phyloP scores from a whole-genome alignment of 495 filamentous ascomycete species.

The Lepidopterella palustris region DNA sequence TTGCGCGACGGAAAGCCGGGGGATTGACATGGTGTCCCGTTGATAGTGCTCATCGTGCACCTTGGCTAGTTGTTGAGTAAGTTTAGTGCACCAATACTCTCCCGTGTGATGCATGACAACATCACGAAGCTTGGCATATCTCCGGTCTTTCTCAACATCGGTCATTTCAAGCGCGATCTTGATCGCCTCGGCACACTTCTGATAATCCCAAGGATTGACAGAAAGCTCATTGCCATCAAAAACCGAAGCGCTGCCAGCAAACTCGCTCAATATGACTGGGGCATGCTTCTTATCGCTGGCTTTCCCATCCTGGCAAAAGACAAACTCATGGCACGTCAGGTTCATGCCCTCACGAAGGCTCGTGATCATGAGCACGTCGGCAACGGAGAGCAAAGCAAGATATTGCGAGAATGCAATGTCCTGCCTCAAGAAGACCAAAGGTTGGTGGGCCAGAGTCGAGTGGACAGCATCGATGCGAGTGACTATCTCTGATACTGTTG shows the following conservation, averaged over 20 bases:
- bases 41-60: conserved; percentile 76
- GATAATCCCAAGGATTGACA: conserved; percentile 92
- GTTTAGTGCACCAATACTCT: conserved; percentile 69
- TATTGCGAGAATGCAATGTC: conserved; percentile 88
- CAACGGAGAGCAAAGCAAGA: conserved; percentile 77
- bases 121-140: conserved; percentile 68
- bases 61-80: conserved; percentile 58
- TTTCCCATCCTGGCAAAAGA: conserved; percentile 87
- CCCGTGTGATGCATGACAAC: conserved; percentile 76
- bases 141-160: conserved; percentile 59
- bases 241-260: conserved; percentile 82
- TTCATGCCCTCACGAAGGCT: conserved; percentile 95
- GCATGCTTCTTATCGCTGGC: conserved; percentile 67
- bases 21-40: conserved; percentile 76
- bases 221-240: conserved; percentile 70
- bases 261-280: conserved; percentile 85
- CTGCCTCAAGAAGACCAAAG: conserved; percentile 89
- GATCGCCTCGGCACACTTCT: conserved; percentile 76
- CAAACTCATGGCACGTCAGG: conserved; percentile 83
- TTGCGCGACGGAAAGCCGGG: conserved; percentile 61
- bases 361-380: conserved; percentile 86
- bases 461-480: conserved; percentile 84
- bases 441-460: conserved; percentile 81
- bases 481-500: conserved; percentile 83
- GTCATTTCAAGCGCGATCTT: conserved; percentile 70